Conservation (phyloP, 768 basidiomycete genomes). For the Boletellus sp. region DNA sequence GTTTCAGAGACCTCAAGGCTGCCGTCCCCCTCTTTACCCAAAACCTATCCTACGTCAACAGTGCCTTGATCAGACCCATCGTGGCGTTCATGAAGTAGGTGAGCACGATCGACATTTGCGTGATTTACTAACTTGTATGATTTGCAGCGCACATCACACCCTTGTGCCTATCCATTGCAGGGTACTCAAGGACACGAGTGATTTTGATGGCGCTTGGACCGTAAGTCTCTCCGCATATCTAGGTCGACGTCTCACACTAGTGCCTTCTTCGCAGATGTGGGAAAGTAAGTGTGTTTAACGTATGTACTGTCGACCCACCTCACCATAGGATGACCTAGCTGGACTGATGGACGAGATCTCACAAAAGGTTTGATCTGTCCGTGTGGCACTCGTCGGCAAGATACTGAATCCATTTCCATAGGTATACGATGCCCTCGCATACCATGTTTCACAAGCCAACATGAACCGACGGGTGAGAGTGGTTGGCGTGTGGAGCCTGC, state of each 20-base stretch:
- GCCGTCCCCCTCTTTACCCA: constrained; percentile 88
- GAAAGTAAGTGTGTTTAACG: constrained; percentile 58
- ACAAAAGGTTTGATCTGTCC: constrained; percentile 55
- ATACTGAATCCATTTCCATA: constrained; percentile 25
- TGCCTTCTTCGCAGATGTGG: constrained; percentile 63
- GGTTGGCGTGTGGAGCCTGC: constrained; percentile 92
- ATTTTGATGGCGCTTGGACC: constrained; percentile 97
- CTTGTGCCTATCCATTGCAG: constrained; percentile 91
- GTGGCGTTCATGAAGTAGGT: constrained; percentile 97
- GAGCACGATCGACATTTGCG: not conserved
- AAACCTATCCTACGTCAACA: constrained; percentile 88
- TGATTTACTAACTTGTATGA: constrained; percentile 2
- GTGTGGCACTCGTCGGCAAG: not conserved
- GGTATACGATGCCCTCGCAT: constrained; percentile 90
- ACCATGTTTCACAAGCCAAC: constrained; percentile 90
- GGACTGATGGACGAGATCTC: constrained; percentile 91
- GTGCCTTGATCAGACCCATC: constrained; percentile 89
- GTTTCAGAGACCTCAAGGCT: constrained; percentile 95
- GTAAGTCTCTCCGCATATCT: constrained; percentile 42
- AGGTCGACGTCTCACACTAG: not conserved
- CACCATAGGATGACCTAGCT: constrained; percentile 43
- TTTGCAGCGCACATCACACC: constrained; percentile 80
- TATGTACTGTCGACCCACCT: not conserved
- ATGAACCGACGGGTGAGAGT: constrained; percentile 86
- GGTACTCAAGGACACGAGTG: constrained; percentile 74